A percentile compares a stretch with the other conserved stretches of the same genome.
Evolutionary conservation across 345 rosid genomes (phyloP).

Genomic region (Euphorbia lathyris): DNA sequence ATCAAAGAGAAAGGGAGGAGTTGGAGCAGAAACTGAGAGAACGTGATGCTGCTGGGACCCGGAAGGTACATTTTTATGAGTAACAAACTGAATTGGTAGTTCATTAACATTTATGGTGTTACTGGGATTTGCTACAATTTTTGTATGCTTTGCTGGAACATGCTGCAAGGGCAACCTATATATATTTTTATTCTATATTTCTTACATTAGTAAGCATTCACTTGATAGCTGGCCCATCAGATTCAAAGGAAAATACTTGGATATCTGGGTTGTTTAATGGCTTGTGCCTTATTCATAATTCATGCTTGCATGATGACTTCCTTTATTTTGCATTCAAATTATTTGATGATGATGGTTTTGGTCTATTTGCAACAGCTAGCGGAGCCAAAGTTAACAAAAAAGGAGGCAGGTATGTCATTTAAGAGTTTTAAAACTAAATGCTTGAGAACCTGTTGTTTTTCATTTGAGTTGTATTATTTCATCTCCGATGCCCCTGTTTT

Average conservation of each 20-base stretch:
- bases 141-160: not conserved
- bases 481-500: not conserved
- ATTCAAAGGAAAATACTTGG: not conserved
- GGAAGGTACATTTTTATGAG: slow-evolving; percentile 48
- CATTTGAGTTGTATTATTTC: not conserved
- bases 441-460: not conserved
- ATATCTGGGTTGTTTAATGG: slow-evolving; percentile 1
- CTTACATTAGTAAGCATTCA: not conserved
- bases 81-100: not conserved
- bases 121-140: not conserved
- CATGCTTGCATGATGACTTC: not conserved
- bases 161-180: not conserved
- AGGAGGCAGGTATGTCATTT: slow-evolving; percentile 73
- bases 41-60: slow-evolving; percentile 79
- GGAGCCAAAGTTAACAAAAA: slow-evolving; percentile 68
- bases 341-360: slow-evolving; percentile 23
- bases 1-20: slow-evolving; percentile 87
- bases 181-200: not conserved
- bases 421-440: not conserved
- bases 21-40: slow-evolving; percentile 75
- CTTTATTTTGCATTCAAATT: slow-evolving; percentile 13
- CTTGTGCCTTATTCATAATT: not conserved
- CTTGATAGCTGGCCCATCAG: slow-evolving; percentile 1
- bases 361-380: slow-evolving; percentile 46
- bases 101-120: not conserved